Base-by-base conservation (phyloP, 257 asterid genomes). In the Plantago ovata region DNA sequence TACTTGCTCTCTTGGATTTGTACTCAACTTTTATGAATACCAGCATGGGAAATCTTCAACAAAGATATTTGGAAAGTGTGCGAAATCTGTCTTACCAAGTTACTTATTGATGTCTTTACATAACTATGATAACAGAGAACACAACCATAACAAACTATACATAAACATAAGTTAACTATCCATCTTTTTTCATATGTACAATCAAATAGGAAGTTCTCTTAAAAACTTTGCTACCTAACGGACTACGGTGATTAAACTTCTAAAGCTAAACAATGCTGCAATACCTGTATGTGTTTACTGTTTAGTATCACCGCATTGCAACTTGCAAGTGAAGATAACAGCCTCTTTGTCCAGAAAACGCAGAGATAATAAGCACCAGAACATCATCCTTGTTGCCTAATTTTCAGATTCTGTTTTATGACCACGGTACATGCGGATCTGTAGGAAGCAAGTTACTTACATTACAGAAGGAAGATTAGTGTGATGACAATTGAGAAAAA, bases 351-450 rank as follows among this genome's bases (percentile, higher is more conserved):
- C 16, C 16, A 7, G 7, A 49, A 38, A 4, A 60, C 62, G 49
- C 42, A 10, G 16, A 52, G 72, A 65, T 43, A n/a, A n/a, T 43
- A 53, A 49, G 22, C 41, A 13, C 32, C 24, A 39, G 11, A 33
- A 44, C 54, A 20, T 53, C 33, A 32, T 60, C 50, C 53, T 63
- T 48, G 44, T 72, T 71, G 53, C 28, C 48, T 42, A 14, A 50
- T 24, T 6, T 40, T 76, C 80, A 11, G 83, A 59, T 52, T 75
- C 62, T 40, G 73, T 73, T 56, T 58, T 70, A 66, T 81, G 79
- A n/a, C 89, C 76, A 68, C 94, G 95, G 54, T 80, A 73, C 44
- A 91, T 72, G 50, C 98, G 96, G 57, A 91, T 91, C 98, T 91
- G 92, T 66, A 76, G 69, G 54, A 69, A 68, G 63, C 38, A 9